Evolutionary conservation across 306 rosid genomes (phyloP).

Genomic region (Cicer chorassanicum): DNA sequence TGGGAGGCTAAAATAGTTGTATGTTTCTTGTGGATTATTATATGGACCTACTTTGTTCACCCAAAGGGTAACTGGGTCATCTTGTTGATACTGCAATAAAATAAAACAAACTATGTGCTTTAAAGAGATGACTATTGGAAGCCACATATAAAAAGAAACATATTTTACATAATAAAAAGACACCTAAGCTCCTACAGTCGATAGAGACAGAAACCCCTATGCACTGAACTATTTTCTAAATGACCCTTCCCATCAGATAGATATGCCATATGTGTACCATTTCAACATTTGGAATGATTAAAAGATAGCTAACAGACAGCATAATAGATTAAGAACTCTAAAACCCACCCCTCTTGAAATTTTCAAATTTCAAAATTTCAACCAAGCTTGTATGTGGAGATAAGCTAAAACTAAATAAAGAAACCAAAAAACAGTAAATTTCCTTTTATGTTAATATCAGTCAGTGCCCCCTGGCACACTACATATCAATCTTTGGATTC

Average conservation of each 20-base stretch:
- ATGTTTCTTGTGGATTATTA: constrained; percentile 98
- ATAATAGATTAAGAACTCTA: constrained; percentile 16
- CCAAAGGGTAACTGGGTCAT: constrained; percentile 82
- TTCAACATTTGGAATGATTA: constrained; percentile 21
- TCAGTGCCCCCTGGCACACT: background rate
- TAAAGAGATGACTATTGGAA: constrained; percentile 34
- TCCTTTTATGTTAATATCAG: background rate
- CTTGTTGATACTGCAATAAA: constrained; percentile 72
- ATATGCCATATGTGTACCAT: background rate
- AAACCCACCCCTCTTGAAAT: background rate
- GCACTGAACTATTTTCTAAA: constrained; percentile 22
- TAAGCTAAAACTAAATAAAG: constrained; percentile 16
- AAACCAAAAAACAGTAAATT: constrained; percentile 29
- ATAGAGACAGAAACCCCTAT: background rate
- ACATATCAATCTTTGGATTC: constrained; percentile 36
- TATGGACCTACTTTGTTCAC: constrained; percentile 99
- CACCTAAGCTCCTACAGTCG: background rate
- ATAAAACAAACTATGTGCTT: constrained; percentile 16
- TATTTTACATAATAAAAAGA: background rate
- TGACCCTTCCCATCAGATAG: background rate
- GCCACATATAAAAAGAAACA: background rate
- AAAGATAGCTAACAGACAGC: background rate
- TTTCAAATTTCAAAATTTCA: background rate
- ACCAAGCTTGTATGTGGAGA: background rate
- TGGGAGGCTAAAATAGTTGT: constrained; percentile 93